A percentile compares a stretch with the other conserved stretches of the same genome.
Conservation (phyloP, 129 eudicot genomes). For the Flaveria sonorensis region DNA sequence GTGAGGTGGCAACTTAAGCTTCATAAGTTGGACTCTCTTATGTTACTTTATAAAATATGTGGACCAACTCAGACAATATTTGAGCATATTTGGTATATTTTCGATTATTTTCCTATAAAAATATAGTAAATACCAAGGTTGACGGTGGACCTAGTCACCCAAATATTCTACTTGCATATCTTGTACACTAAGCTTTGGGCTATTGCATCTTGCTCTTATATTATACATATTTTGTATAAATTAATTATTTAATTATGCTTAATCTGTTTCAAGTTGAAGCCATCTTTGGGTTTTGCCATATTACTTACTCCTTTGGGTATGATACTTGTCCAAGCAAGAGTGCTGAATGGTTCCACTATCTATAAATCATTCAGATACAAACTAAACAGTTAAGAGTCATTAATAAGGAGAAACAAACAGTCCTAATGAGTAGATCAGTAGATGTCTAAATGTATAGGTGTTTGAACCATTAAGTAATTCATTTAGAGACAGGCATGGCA, state of each 20-base stretch:
- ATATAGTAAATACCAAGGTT: neutral
- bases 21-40: constrained; percentile 1
- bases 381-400: neutral
- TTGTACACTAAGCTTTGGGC: neutral
- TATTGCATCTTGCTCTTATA: no score
- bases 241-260: no score
- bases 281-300: neutral
- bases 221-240: no score
- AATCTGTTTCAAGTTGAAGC: no score
- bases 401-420: neutral
- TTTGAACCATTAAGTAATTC: neutral
- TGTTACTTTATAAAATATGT: neutral
- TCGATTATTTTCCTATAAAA: neutral
- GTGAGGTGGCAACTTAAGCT: constrained; percentile 23
- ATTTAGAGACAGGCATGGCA: neutral
- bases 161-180: neutral
- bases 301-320: no score
- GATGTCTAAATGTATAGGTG: neutral
- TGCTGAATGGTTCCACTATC: neutral
- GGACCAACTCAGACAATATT: no score
- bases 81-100: neutral
- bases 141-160: neutral
- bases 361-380: neutral
- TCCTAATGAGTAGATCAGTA: neutral
- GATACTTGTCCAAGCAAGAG: neutral